phyloP scores from a whole-genome alignment of 1,139 yeast species.

The Sugiyamaella sp. region DNA sequence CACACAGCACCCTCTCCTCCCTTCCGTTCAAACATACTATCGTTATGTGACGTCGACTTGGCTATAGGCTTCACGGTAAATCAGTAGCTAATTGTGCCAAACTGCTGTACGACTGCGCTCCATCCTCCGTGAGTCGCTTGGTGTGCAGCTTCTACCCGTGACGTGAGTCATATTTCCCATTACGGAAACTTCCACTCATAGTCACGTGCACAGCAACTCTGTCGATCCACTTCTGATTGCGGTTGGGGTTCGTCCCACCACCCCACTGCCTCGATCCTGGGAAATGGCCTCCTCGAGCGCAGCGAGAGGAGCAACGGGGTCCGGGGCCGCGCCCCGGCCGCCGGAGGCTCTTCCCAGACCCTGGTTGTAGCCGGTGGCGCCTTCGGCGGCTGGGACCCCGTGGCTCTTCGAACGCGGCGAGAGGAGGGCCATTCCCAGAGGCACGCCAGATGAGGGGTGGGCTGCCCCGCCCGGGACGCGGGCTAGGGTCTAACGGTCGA shows the following conservation, averaged over 20 bases:
- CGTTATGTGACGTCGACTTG: conserved; percentile 16
- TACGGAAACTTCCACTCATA: neutral
- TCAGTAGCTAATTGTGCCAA: neutral
- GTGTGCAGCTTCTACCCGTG: neutral
- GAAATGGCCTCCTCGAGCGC: too few relatives aligned
- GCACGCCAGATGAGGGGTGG: too few relatives aligned
- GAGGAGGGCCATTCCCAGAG: too few relatives aligned
- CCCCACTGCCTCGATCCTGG: too few relatives aligned
- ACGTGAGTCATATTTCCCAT: neutral
- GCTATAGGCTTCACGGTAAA: conserved; percentile 15
- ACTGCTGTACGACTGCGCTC: conserved; percentile 7
- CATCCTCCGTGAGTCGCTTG: conserved; percentile 1
- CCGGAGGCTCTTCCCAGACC: neutral
- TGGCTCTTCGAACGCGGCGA: neutral
- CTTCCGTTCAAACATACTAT: conserved; percentile 12
- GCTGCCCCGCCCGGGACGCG: neutral
- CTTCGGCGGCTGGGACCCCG: too few relatives aligned
- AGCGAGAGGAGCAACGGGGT: neutral
- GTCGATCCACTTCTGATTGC: too few relatives aligned
- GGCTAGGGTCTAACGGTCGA: neutral
- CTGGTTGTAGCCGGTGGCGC: neutral
- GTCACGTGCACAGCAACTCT: too few relatives aligned
- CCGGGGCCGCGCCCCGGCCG: neutral
- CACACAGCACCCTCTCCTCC: neutral
- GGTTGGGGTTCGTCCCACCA: too few relatives aligned